Evolutionary conservation across 495 filamentous ascomycete genomes (phyloP), one percentile per base, ranked within the genome.

Genomic region (Jackrogersella multiformis): DNA sequence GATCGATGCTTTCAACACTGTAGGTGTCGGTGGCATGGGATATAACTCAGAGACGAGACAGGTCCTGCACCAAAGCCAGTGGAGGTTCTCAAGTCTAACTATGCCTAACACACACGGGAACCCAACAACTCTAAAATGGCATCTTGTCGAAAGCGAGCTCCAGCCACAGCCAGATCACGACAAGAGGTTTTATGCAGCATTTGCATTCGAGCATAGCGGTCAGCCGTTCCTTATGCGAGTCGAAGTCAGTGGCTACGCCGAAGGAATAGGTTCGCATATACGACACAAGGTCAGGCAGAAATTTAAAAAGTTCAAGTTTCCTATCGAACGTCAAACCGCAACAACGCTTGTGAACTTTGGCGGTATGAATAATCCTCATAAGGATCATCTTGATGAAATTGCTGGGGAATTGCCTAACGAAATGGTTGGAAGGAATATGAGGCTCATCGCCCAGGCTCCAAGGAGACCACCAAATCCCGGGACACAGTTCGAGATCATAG

Each of bases 161-260:
- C 73, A 77, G 12, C 5, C n/a, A n/a, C 68, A 74, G 24, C 56
- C 76, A 12, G 58, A 46, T 12, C 74, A 77, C 48, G 68, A 55
- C 59, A 72, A 71, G 39, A 41, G 63, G 2, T 67, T 79, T 45
- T 71, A 77, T 36, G 76, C 77, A 18, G 77, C 64, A 1, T 79
- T 79, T 20, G 71, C 74, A 2, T 56, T 78, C 35, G 64, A 76
- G 34, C 77, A 79, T 38, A 70, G 76, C 36, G 64, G 66, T 21
- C 65, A 64, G 30, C 61, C 54, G 10, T 79, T 79, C 63, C 58
- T 70, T 46, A 74, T 79, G 60, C 72, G 61, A 12, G 71, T 79
- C 15, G 59, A 73, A 5, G 63, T 79, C 13, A 68, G 59, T 26
- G 77, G 76, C 2, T 69, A 15, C 5, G n/a, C 56, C 6, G 60